Evolutionary conservation across 352 stramenopile genomes (phyloP), one percentile per base, ranked within the genome.

Genomic region (Phytopythium mirpurense): DNA sequence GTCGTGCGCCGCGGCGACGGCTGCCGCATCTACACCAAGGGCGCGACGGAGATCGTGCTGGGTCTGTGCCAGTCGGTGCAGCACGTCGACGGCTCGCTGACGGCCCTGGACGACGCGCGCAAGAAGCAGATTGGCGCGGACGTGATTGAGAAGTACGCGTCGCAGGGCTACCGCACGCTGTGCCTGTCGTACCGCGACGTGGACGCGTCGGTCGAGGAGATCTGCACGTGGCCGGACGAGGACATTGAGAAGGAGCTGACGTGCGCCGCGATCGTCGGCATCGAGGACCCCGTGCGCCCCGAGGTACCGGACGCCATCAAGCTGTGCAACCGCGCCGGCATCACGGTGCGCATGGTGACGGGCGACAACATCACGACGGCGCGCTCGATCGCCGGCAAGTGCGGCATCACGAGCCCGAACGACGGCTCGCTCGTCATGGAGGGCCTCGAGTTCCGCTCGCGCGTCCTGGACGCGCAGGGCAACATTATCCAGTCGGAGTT

Each of bases 311-410:
- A 91, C 19, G 81, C 96, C 9, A 97, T 99, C 27, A 59, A 71
- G 40, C 80, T 78, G 15, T 99, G 97, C 71, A 83, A 98, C 62
- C 72, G 74, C 8, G 96, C 96, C 6, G 97, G 97, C 38, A 98
- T 99, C 63, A 79, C 96, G 35, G 96, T 99, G 37, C 91, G 96
- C 41, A 99, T 99, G 96, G 90, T 99, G 38, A 99, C 97, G 18
- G 97, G 97, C 29, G 97, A 99, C 74, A 98, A 98, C 57, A 93
- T 98, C 55, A 82, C 92, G 11, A 99, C 97, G 18, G 82, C 82
- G 11, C 73, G 78, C 6, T 87, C 74, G 16, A 90, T 92, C 36
- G 82, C 82, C 18, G 66, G 68, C 36, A 89, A 92, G 44, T 90
- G 82, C 34, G 82, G 82, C 11, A 92, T 92, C 29, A 72, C 85